Conservation (phyloP, 163 green algal species). For the Volvox carteri region DNA sequence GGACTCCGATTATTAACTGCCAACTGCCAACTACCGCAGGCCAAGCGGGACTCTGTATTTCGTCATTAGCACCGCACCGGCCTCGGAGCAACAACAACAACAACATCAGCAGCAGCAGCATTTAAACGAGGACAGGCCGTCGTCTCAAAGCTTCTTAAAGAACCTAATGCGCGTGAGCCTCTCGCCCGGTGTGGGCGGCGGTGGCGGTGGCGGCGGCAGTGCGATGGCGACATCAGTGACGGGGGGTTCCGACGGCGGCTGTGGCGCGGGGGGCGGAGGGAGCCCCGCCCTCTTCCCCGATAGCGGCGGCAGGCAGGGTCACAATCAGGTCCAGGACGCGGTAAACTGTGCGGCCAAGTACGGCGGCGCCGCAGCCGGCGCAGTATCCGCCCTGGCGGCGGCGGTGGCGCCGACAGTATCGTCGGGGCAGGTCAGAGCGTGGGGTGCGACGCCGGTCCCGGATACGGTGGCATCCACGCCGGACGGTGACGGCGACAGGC, state of each 20-base stretch:
- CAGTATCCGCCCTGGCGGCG: background rate
- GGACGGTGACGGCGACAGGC: background rate
- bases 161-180: background rate
- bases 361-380: background rate
- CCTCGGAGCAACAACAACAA: background rate
- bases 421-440: background rate
- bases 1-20: too few relatives aligned
- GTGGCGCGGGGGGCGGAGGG: too few relatives aligned
- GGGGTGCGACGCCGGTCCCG: background rate
- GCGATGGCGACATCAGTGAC: background rate
- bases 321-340: too few relatives aligned
- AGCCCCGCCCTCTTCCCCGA: too few relatives aligned
- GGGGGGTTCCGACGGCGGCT: background rate
- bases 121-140: background rate
- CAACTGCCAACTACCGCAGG: too few relatives aligned
- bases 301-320: too few relatives aligned
- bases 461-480: background rate
- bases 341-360: too few relatives aligned
- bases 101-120: slow-evolving; percentile 18
- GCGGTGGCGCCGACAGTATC: background rate
- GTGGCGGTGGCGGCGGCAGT: background rate
- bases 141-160: background rate
- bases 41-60: slow-evolving; percentile 35
- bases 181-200: background rate
- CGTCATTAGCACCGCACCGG: slow-evolving; percentile 17